Conservation (phyloP, 1,139 yeast genomes). For the Keqinozyma sinolaborantium region DNA sequence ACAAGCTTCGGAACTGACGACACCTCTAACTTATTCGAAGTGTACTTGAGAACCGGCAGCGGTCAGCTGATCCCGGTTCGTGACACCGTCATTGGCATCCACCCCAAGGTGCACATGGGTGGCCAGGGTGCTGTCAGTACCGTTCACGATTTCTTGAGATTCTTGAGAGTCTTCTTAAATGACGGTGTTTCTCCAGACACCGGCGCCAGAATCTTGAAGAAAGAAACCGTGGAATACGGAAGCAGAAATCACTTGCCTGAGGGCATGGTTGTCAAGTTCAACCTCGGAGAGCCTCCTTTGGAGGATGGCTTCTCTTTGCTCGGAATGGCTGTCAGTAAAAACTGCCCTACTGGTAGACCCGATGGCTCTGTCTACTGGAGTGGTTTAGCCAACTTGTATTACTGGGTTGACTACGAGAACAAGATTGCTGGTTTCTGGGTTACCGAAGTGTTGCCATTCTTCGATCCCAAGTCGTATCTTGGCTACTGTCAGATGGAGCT, state of each 20-base stretch:
- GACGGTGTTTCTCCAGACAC: constrained; percentile 40
- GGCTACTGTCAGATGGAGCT: constrained; percentile 12
- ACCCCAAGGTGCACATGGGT: constrained; percentile 41
- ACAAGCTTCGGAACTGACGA: constrained; percentile 34
- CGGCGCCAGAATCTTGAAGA: constrained; percentile 26
- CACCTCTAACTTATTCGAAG: constrained; percentile 19
- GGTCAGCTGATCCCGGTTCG: constrained; percentile 13
- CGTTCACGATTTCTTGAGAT: constrained; percentile 39
- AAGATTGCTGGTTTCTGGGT: constrained; percentile 43
- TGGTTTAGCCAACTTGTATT: constrained; percentile 43
- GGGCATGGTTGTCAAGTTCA: constrained; percentile 18
- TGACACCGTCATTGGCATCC: constrained; percentile 14
- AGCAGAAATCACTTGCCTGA: constrained; percentile 32
- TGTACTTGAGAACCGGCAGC: constrained; percentile 20
- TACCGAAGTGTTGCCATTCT: constrained; percentile 11
- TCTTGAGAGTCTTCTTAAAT: constrained; percentile 44
- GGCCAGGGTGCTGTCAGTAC: constrained; percentile 49
- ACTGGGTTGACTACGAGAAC: constrained; percentile 44
- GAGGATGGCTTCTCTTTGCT: constrained; percentile 81
- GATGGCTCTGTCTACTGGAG: constrained; percentile 40
- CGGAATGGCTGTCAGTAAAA: constrained; percentile 65
- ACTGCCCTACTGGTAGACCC: constrained; percentile 38
- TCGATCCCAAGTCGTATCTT: constrained; percentile 8
- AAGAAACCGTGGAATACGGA: constrained; percentile 29
- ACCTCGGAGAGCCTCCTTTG: constrained; percentile 25